Evolutionary conservation across 768 basidiomycete genomes (phyloP), one percentile per base, ranked within the genome.

Genomic region (Collybia mongolica): DNA sequence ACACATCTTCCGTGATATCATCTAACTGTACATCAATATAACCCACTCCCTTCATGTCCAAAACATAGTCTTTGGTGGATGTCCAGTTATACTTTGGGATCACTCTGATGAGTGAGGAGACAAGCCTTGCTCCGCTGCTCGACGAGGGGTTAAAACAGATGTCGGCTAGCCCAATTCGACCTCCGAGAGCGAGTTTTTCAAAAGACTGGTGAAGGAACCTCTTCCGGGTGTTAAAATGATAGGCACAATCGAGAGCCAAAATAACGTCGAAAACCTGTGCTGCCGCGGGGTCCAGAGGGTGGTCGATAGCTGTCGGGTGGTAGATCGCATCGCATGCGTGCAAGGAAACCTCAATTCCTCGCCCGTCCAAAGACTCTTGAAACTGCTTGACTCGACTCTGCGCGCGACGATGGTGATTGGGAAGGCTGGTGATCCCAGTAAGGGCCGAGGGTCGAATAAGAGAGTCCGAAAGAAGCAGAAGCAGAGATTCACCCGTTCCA

Each of bases 241-340:
- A 87, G 2, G 84, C 84, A 54, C 84, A 87, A 59, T 88, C 86
- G 12, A 86, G 69, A 0, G 82, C 83, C 20, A 84, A 68, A 28
- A 87, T 77, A 15, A 67, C 65, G 49, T 81, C 75, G 57, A 76
- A 86, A 12, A 45, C 32, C 12, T 48, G 44, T 8, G 38, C 40
- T 5, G 66, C 60, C 4, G 65, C 56, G 7, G 74, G 69, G 51
- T 72, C 61, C 9, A 83, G 66, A 22, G 83, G 84, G 53, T 82
- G 81, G 7, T 52, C 46, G 17, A 47, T 20, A 7, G 44, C 51
- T 5, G 60, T 54, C 23, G 60, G 54, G 11, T 58, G 62, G 59
- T 61, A 77, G 22, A 86, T 65, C 4, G 83, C 85, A 60, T 85
- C 83, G 3, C 74, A 77, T 22, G 61, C 61, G 55, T 74, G 68